Conservation (phyloP, 345 rosid genomes). For the Geranium brycei region DNA sequence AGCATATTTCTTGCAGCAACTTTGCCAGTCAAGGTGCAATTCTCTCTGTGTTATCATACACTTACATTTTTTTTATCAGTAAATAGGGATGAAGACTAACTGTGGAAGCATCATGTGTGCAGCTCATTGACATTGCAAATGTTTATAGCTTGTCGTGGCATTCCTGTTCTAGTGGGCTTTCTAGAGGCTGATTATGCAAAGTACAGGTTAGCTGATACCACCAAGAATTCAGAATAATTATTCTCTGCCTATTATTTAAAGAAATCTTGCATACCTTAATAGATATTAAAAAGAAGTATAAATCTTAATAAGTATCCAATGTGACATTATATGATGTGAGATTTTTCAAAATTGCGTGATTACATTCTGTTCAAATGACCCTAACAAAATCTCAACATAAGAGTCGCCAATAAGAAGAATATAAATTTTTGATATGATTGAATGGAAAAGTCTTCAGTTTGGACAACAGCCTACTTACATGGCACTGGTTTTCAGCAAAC, state of each 20-base stretch:
- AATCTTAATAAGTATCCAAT: too few relatives aligned
- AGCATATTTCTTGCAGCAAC: slow-evolving; percentile 86
- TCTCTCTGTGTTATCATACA: neutral
- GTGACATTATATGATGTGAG: too few relatives aligned
- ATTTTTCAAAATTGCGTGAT: too few relatives aligned
- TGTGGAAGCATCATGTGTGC: neutral
- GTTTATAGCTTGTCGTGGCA: slow-evolving; percentile 10
- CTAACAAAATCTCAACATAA: too few relatives aligned
- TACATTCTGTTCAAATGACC: too few relatives aligned
- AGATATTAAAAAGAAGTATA: too few relatives aligned
- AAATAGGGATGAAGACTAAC: neutral
- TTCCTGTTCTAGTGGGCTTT: slow-evolving; percentile 88
- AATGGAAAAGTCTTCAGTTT: too few relatives aligned
- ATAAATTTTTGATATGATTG: too few relatives aligned
- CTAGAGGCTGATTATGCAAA: slow-evolving; percentile 94
- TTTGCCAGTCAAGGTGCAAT: slow-evolving; percentile 82
- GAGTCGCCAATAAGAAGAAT: too few relatives aligned
- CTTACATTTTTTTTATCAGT: neutral
- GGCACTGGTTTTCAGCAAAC: too few relatives aligned
- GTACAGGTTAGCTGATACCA: slow-evolving; percentile 47
- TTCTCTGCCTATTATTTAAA: neutral
- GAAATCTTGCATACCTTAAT: too few relatives aligned
- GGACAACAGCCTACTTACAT: too few relatives aligned
- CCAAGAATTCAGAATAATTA: neutral
- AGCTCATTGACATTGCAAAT: neutral